Evolutionary conservation across 768 basidiomycete species (phyloP), one percentile per base, ranked within the genome.

Genomic region (Leccinum rimulosum): DNA sequence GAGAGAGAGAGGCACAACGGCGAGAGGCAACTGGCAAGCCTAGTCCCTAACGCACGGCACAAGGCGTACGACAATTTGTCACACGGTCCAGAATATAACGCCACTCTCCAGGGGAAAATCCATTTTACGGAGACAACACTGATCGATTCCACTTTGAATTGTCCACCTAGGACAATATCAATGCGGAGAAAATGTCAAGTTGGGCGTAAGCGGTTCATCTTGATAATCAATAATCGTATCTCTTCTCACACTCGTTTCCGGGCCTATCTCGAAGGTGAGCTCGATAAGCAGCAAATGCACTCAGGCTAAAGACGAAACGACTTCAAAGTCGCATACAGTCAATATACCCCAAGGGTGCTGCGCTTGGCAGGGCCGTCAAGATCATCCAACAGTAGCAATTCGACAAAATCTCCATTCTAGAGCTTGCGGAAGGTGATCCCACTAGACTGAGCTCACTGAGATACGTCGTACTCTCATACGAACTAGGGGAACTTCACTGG

Each of bases 321-420:
- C 3, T 31, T 31, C 10, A 51, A 60, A 70, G 68, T 62, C 70
- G 4, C 68, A 31, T 70, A 93, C 91, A 50, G 93, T 96, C 56
- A 4, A 95, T 70, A 93, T 95, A 67, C 91, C 91, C 0, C 80
- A 86, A 64, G 78, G 87, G 81, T 65, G 87, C 91, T 27, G 93
- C 92, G 15, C 78, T 95, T 55, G 77, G 31, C 11, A 33, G 31
- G 10, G 31, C 93, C 65, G 86, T 95, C 74, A 95, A 95, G 84
- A 92, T 95, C 25, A 88, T 95, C 80, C 11, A 92, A 67, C 89
- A 86, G 31, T 89, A 93, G 56, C 84, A 87, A 68, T 87, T 91
- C 63, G 86, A 89, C 68, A 75, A 84, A 59, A 87, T 91, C 60
- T 81, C 80, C 56, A 84, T 25, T 25, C 25, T 94, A 58, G 92